These are phyloP conservation scores for Xylaria sp. DNA, from an alignment of 2,329 filamentous ascomycete species.

Conservation along the genomic window DNA sequence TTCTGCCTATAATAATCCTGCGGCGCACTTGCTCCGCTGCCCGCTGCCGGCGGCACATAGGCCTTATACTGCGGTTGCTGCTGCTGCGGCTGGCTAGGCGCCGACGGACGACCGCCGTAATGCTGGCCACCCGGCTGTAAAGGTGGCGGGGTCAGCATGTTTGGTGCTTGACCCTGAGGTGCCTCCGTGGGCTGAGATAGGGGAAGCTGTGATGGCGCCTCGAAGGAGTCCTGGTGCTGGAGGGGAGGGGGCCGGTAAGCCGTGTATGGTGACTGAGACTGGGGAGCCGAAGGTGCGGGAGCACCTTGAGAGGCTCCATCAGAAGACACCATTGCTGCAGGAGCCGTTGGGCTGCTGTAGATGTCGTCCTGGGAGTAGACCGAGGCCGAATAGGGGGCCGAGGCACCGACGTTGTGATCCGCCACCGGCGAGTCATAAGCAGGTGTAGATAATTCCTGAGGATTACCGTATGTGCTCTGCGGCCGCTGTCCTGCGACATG, in stretches of 20 bases:
- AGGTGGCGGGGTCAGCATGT: conserved; percentile 39
- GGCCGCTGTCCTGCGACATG: conserved; percentile 48
- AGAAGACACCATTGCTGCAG: conserved; percentile 29
- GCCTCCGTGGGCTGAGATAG: conserved; percentile 36
- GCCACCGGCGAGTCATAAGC: conserved; percentile 70
- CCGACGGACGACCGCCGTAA: conserved; percentile 46
- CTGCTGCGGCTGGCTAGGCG: conserved; percentile 41
- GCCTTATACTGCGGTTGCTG: conserved; percentile 53
- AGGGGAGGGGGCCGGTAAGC: conserved; percentile 28
- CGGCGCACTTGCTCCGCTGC: conserved; percentile 43
- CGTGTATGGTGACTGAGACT: conserved; percentile 39
- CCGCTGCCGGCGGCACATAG: conserved; percentile 47
- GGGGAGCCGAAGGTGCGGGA: conserved; percentile 25
- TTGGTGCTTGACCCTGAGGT: conserved; percentile 33
- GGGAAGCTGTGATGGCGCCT: conserved; percentile 27
- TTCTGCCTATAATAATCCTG: conserved; percentile 53
- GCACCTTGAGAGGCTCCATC: conserved; percentile 26
- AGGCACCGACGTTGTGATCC: conserved; percentile 37
- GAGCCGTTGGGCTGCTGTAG: conserved; percentile 29
- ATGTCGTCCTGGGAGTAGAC: conserved; percentile 47
- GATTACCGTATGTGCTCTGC: conserved; percentile 63
- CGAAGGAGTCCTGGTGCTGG: conserved; percentile 30
- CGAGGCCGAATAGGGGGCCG: conserved; percentile 43
- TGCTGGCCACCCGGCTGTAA: conserved; percentile 41
- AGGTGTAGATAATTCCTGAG: conserved; percentile 73